phyloP scores from a whole-genome alignment of 345 rosid species.

The Gossypium mustelinum region DNA sequence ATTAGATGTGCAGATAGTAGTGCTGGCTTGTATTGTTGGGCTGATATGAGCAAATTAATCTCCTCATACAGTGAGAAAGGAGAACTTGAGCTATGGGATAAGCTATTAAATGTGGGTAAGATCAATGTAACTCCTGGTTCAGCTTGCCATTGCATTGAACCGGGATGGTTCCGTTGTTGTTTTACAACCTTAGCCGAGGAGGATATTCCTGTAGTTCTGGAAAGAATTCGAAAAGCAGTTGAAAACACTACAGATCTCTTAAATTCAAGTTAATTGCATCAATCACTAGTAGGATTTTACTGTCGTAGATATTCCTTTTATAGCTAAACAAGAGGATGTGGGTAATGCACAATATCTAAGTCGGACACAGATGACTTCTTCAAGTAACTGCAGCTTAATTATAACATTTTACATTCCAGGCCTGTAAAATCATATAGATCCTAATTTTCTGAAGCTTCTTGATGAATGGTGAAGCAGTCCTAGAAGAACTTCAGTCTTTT shows the following conservation, averaged over 20 bases:
- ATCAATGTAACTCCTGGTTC: slow-evolving; percentile 84
- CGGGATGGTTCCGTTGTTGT: slow-evolving; percentile 95
- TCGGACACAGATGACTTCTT: slow-evolving; percentile 10
- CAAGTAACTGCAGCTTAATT: slow-evolving; percentile 17
- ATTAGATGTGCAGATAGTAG: slow-evolving; percentile 55
- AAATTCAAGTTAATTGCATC: background rate
- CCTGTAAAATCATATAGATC: slow-evolving; percentile 15
- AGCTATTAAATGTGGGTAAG: slow-evolving; percentile 64
- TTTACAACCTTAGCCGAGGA: slow-evolving; percentile 58
- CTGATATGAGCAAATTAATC: slow-evolving; percentile 66
- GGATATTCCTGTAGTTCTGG: slow-evolving; percentile 60
- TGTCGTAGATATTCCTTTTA: background rate
- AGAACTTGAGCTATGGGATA: slow-evolving; percentile 74
- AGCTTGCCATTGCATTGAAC: slow-evolving; percentile 87
- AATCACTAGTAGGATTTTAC: background rate
- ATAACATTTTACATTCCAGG: slow-evolving; percentile 19
- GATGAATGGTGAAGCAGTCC: slow-evolving; percentile 10
- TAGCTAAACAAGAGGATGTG: slow-evolving; percentile 1
- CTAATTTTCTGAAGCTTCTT: slow-evolving; percentile 14
- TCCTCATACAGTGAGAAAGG: slow-evolving; percentile 75
- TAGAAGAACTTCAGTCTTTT: slow-evolving; percentile 46
- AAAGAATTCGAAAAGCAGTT: slow-evolving; percentile 44
- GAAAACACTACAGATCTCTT: slow-evolving; percentile 19
- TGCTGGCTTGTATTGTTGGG: slow-evolving; percentile 88
- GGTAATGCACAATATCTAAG: slow-evolving; percentile 9